These are phyloP conservation scores for Plasmodiophora brassicae DNA, from an alignment of 208 protist species.

Conservation along the genomic window DNA sequence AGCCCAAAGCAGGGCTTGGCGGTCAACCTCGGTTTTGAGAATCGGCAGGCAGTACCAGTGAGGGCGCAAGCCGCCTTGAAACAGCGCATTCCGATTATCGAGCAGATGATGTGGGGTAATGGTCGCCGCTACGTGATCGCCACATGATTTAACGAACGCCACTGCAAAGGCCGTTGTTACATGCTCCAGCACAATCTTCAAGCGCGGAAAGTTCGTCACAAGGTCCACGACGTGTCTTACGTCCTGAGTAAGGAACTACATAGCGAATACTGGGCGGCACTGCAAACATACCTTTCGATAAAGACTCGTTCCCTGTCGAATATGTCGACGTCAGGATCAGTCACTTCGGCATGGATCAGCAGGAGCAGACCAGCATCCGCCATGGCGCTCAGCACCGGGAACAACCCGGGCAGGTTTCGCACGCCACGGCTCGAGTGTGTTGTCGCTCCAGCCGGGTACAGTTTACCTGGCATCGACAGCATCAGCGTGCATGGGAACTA, in stretches of 20 bases:
- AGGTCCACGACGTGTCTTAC: neutral
- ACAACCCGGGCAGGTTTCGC: slow-evolving; percentile 15
- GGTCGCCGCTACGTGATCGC: slow-evolving; percentile 47
- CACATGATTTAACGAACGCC: slow-evolving; percentile 38
- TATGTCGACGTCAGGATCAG: slow-evolving; percentile 43
- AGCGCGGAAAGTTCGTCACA: neutral
- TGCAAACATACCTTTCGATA: slow-evolving; percentile 4
- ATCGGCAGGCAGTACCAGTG: slow-evolving; percentile 58
- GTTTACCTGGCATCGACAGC: no score
- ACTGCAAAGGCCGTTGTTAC: slow-evolving; percentile 55
- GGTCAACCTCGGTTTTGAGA: slow-evolving; percentile 53
- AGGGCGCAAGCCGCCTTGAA: slow-evolving; percentile 51
- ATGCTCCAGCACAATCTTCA: slow-evolving; percentile 59
- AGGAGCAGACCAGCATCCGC: slow-evolving; percentile 40
- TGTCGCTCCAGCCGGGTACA: slow-evolving; percentile 53
- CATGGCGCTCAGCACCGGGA: slow-evolving; percentile 43
- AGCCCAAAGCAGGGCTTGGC: slow-evolving; percentile 43
- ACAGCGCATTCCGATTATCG: slow-evolving; percentile 56
- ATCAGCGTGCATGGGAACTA: neutral
- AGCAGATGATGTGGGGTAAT: slow-evolving; percentile 53
- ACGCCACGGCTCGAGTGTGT: slow-evolving; percentile 51
- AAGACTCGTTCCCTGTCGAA: slow-evolving; percentile 52
- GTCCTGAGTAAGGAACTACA: neutral
- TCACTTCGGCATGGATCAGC: slow-evolving; percentile 50
- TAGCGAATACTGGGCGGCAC: neutral